Evolutionary conservation across 495 filamentous ascomycete genomes (phyloP), one percentile per base, ranked within the genome.

Genomic region (Penicillium chermesinum): DNA sequence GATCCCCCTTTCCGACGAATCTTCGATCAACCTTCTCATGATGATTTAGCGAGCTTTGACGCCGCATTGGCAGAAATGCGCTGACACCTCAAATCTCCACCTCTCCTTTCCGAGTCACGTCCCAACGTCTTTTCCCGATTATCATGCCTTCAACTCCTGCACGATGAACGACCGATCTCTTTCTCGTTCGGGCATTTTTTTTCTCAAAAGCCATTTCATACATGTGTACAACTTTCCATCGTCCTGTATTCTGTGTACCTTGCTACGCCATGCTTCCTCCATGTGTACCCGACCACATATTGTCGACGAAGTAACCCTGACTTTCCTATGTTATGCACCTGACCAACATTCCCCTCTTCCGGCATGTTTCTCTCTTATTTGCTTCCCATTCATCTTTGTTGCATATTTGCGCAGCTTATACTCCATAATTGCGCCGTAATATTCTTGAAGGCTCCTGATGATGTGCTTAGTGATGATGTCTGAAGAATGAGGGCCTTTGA

Each of bases 1-100:
- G 64, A 66, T 50, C 72, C 69, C 12, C 64, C 69, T 10, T 75
- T 75, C 50, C 71, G 70, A 51, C 69, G 63, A 38, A 75, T 75
- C 14, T 75, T 75, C 44, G 57, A 68, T 39, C 66, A 69, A 55
- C 59, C 67, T 18, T 61, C 67, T 19, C 58, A 62, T 53, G 66
- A 63, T 49, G 58, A 60, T 39, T 32, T 67, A 50, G 55, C 65
- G 38, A 58, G 52, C 44, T 64, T 67, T 42, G 63, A 64, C 41
- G 49, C 63, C 52, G 62, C 53, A 16, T 56, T 58, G 44, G 54
- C 53, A 49, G 59, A 67, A 34, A 54, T 61, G 58, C 57, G 59
- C 19, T 46, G 38, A 55, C 44, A 41, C 43, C 27, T 37, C 41
- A 41, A 53, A 27, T 50, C 38, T 50, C 56, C 41, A 18, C 52